Conservation (phyloP, 1,284 basidiomycete genomes). For the Puccinia novopanici region DNA sequence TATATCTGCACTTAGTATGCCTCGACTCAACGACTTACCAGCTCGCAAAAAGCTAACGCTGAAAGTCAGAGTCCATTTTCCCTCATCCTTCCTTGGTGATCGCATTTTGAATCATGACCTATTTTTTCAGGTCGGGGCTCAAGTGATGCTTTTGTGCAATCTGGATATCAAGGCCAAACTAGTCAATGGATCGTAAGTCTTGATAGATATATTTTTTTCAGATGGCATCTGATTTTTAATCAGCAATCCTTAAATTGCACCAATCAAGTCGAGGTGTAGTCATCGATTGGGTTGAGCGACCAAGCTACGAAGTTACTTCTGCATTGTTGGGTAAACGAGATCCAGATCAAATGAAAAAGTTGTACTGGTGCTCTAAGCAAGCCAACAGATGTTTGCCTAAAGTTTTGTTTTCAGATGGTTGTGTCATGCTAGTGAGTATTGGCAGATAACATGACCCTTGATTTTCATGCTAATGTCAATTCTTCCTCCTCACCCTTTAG, state of each 20-base stretch:
- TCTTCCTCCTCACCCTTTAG: slow-evolving; percentile 25
- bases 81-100: background rate
- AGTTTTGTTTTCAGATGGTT: slow-evolving; percentile 53
- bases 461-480: background rate
- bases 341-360: background rate
- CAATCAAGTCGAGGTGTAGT: slow-evolving; percentile 55
- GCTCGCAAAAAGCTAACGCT: slow-evolving; percentile 50
- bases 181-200: slow-evolving; percentile 45
- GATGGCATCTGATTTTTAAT: too few relatives aligned
- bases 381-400: slow-evolving; percentile 50
- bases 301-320: slow-evolving; percentile 8
- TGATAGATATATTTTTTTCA: too few relatives aligned
- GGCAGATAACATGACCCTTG: too few relatives aligned
- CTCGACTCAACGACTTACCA: slow-evolving; percentile 53
- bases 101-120: background rate
- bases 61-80: slow-evolving; percentile 42
- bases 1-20: slow-evolving; percentile 7
- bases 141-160: slow-evolving; percentile 55
- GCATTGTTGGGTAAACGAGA: background rate
- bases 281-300: slow-evolving; percentile 53
- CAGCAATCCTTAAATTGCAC: slow-evolving; percentile 42
- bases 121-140: slow-evolving; percentile 52
- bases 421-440: slow-evolving; percentile 28
- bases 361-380: slow-evolving; percentile 53
- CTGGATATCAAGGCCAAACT: too few relatives aligned